Evolutionary conservation across 139 green algal species (phyloP).

Genomic region (Edaphochlamys debaryana): DNA sequence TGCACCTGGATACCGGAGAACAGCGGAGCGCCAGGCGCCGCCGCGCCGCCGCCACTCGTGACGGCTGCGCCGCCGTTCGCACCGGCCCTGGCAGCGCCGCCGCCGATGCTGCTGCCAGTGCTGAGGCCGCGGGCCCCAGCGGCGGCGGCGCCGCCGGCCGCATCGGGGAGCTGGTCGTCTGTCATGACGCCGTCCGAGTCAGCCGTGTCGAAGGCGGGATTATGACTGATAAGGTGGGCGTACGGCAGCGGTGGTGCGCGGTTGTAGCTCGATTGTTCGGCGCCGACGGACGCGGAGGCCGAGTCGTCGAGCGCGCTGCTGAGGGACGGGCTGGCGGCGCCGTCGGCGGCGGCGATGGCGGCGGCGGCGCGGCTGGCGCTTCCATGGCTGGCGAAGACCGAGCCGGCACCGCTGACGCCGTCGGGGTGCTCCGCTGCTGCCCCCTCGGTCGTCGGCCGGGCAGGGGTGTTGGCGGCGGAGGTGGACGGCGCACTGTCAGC

Average conservation of each 20-base stretch:
- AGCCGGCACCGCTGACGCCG: not conserved
- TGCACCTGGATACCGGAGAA: slow-evolving; percentile 42
- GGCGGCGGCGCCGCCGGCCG: too few species aligned
- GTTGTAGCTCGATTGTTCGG: too few species aligned
- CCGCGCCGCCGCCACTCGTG: not conserved
- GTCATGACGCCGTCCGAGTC: slow-evolving; percentile 7
- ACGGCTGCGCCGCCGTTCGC: not conserved
- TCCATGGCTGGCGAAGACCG: not conserved
- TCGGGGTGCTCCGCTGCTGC: too few species aligned
- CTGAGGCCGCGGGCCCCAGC: too few species aligned
- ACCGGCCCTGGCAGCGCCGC: not conserved
- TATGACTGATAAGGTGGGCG: not conserved
- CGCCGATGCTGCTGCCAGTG: too few species aligned
- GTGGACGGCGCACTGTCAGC: not conserved
- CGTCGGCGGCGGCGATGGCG: too few species aligned
- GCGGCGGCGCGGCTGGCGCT: not conserved
- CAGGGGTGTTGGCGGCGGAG: not conserved
- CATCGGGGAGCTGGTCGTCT: not conserved
- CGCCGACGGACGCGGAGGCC: too few species aligned
- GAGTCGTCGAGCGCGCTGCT: too few species aligned
- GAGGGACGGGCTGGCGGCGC: too few species aligned
- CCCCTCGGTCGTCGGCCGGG: not conserved
- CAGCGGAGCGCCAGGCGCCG: not conserved
- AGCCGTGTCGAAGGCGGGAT: slow-evolving; percentile 18
- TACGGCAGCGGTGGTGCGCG: too few species aligned